phyloP scores from a whole-genome alignment of 2,329 filamentous ascomycete genomes.

The Ascochyta clinopodiicola region DNA sequence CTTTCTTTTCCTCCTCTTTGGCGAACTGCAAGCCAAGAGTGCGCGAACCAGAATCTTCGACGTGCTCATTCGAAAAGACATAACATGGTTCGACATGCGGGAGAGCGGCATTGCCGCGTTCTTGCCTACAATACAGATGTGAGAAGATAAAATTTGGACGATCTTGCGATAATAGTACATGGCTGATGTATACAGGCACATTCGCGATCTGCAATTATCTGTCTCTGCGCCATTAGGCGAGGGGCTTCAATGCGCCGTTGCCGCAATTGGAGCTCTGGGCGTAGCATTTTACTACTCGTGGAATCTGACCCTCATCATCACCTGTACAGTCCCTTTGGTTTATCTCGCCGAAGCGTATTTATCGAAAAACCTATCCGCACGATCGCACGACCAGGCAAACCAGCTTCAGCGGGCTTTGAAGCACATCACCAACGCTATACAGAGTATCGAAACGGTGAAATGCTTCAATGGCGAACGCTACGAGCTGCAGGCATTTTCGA shows the following conservation, averaged over 20 bases:
- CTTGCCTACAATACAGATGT: constrained; percentile 76
- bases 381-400: constrained; percentile 72
- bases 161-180: not conserved
- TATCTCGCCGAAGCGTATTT: constrained; percentile 65
- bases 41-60: constrained; percentile 71
- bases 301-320: constrained; percentile 80
- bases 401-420: constrained; percentile 76
- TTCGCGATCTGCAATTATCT: constrained; percentile 79
- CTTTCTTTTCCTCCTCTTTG: constrained; percentile 75
- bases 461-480: constrained; percentile 77
- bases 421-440: constrained; percentile 71
- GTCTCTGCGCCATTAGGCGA: constrained; percentile 81
- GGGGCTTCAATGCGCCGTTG: constrained; percentile 68
- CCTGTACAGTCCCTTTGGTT: constrained; percentile 75
- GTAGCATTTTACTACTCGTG: constrained; percentile 83
- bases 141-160: constrained; percentile 42
- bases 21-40: constrained; percentile 76
- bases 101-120: constrained; percentile 75
- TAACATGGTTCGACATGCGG: constrained; percentile 81
- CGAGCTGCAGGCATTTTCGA: constrained; percentile 71
- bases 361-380: constrained; percentile 66
- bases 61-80: constrained; percentile 72
- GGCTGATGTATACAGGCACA: constrained; percentile 65
- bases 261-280: constrained; percentile 68
- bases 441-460: constrained; percentile 84